phyloP scores from a whole-genome alignment of 73 alveolate genomes.

The Stentor coeruleus region DNA sequence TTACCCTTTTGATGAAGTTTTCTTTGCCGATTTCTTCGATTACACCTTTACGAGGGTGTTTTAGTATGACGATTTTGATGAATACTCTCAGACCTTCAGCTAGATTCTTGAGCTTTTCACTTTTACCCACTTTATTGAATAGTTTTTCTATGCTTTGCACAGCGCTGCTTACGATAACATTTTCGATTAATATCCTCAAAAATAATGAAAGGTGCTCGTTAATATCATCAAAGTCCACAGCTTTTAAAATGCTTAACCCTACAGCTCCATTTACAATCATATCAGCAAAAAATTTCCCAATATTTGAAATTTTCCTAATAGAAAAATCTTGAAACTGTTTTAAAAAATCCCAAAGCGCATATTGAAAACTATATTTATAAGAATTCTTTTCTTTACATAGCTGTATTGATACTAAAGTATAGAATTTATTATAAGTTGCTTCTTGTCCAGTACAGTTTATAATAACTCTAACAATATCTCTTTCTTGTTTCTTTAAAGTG shows the following conservation, averaged over 20 bases:
- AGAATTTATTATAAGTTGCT: not conserved
- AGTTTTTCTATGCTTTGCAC: not conserved
- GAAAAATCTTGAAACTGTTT: conserved; percentile 8
- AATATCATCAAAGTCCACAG: not conserved
- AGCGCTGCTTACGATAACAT: not conserved
- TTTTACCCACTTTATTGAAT: not conserved
- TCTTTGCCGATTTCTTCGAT: not conserved
- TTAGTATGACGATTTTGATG: not conserved
- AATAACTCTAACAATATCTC: conserved; percentile 22
- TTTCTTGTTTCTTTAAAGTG: conserved; percentile 12
- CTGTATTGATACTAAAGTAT: not conserved
- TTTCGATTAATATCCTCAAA: conserved; percentile 1
- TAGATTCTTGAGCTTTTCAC: not conserved
- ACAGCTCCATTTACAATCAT: not conserved
- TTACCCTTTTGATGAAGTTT: not conserved
- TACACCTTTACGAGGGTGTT: conserved; percentile 9
- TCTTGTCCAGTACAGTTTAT: conserved; percentile 18
- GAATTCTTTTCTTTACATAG: not conserved
- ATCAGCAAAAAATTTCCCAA: conserved; percentile 8
- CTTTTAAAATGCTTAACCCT: not conserved
- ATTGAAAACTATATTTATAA: conserved; percentile 16
- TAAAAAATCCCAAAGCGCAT: conserved; percentile 5
- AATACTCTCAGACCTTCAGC: conserved; percentile 11
- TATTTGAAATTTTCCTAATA: conserved; percentile 5
- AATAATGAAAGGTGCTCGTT: conserved; percentile 6